phyloP scores from a whole-genome alignment of 2,329 filamentous ascomycete species.

The Diaporthe vaccinii region DNA sequence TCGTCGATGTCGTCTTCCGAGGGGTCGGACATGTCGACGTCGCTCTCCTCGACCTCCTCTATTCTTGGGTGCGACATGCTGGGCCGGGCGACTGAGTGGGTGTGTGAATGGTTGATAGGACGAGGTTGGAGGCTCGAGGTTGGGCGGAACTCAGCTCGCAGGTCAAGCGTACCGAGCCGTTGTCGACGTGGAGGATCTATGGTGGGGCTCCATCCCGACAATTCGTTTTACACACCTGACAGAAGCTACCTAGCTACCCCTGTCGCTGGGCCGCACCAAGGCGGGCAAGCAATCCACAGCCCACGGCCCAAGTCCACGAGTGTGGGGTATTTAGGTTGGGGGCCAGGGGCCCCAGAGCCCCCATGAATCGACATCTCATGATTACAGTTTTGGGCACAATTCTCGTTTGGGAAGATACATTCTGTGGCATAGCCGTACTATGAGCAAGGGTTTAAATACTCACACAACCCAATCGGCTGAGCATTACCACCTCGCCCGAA shows the following conservation, averaged over 20 bases:
- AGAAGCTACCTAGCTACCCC: constrained; percentile 28
- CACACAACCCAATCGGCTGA: not conserved
- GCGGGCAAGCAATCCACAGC: not conserved
- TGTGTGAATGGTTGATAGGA: not conserved
- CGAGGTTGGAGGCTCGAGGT: not conserved
- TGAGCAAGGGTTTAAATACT: not conserved
- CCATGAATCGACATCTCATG: constrained; percentile 4
- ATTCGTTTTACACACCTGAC: constrained; percentile 5
- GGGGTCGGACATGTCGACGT: constrained; percentile 82
- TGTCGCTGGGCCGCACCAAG: not conserved
- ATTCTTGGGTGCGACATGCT: constrained; percentile 88
- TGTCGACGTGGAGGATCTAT: constrained; percentile 37
- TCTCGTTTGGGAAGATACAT: not conserved
- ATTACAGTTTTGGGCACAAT: not conserved
- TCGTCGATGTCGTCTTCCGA: constrained; percentile 86
- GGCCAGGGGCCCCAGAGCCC: not conserved
- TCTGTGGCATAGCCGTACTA: not conserved
- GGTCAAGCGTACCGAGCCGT: not conserved
- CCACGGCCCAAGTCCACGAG: not conserved
- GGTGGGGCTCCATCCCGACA: constrained; percentile 31
- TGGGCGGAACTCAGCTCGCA: not conserved
- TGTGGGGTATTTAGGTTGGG: not conserved
- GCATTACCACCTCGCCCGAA: not conserved
- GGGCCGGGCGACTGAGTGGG: not conserved
- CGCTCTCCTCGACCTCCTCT: constrained; percentile 91